Base-by-base conservation (phyloP, 179 eudicot genomes). In the Gypsophila paniculata region DNA sequence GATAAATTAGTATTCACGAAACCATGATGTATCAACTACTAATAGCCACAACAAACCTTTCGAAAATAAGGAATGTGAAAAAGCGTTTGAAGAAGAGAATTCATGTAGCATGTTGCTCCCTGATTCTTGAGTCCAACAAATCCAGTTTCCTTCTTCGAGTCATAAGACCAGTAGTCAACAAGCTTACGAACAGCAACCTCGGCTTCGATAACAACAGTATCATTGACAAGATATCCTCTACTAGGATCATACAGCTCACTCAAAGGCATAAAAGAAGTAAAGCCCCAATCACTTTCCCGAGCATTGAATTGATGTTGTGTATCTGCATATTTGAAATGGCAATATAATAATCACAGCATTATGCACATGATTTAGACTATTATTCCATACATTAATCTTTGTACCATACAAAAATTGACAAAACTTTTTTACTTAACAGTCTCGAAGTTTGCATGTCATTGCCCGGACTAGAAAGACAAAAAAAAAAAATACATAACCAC, bases 71-170 rank as follows among this genome's bases (percentile, higher is more conserved):
- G 97, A 75, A 91, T 86, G 80, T 91, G 97, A 75, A 86, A 91
- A 65, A 90, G 79, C 32, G 96, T 91, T 77, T 91, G 97, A 62
- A 91, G 92, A 51, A 91, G 89, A 79, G 94, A 89, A 73, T 91
- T 91, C 94, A 91, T 89, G 77, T 91, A 91, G 79, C 97, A 90
- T 38, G 97, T 91, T 15, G 97, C 97, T 77, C 97, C 97, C 80
- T 91, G 97, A 78, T 91, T 91, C 82, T 91, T 91, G 14, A 91
- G 87, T 62, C 97, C 97, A 84, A 91, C 97, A 85, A 79, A 91
- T 54, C 97, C 97, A 52, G 97, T 91, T 76, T 91, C 97, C 77
- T 91, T 91, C 68, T 91, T 91, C 10, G 97, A 91, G 83, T 91
- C 97, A 62, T 91, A 88, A 5, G 88, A 69, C 88, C 90, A 85